Evolutionary conservation across 2,329 filamentous ascomycete genomes (phyloP).

Genomic region (Nemania diffusa): DNA sequence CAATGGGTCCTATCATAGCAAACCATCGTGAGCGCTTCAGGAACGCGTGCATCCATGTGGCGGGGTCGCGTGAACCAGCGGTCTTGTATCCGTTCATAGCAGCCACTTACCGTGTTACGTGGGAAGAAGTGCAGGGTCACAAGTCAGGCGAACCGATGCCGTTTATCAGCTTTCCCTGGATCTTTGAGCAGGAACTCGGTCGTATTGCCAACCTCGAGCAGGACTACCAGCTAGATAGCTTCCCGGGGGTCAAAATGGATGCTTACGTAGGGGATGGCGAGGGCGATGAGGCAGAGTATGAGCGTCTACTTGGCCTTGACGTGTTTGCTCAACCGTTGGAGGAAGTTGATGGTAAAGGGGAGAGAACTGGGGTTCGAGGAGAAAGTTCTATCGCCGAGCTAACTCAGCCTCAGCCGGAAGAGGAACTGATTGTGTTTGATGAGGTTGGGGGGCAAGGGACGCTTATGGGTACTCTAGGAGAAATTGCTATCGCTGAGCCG

Average conservation of each 20-base stretch:
- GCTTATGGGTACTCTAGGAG: too few species aligned
- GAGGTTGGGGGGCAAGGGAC: too few species aligned
- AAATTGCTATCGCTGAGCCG: too few species aligned
- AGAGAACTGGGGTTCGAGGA: constrained; percentile 35
- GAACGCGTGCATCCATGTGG: constrained; percentile 71
- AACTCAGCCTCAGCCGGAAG: constrained; percentile 41
- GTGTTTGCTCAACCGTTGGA: constrained; percentile 34
- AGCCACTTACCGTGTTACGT: constrained; percentile 88
- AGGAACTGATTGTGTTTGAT: constrained; percentile 54
- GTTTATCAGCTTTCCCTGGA: constrained; percentile 93
- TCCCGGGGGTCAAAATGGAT: constrained; percentile 34
- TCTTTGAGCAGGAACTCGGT: constrained; percentile 79
- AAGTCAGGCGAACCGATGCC: constrained; percentile 70
- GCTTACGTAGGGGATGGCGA: constrained; percentile 26
- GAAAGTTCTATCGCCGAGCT: not conserved
- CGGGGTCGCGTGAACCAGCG: constrained; percentile 67
- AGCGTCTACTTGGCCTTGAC: constrained; percentile 36
- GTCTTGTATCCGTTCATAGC: constrained; percentile 77
- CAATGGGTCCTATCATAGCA: constrained; percentile 75
- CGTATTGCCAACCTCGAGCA: constrained; percentile 69
- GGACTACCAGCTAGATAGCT: constrained; percentile 36
- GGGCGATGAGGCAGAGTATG: constrained; percentile 38
- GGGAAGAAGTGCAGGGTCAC: constrained; percentile 71
- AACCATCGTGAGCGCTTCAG: constrained; percentile 76
- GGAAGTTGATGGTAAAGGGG: constrained; percentile 57